A percentile compares a stretch with the other conserved stretches of the same genome.
These are phyloP conservation scores for Penicillium fimorum DNA, from an alignment of 495 filamentous ascomycete genomes.

Conservation along the genomic window DNA sequence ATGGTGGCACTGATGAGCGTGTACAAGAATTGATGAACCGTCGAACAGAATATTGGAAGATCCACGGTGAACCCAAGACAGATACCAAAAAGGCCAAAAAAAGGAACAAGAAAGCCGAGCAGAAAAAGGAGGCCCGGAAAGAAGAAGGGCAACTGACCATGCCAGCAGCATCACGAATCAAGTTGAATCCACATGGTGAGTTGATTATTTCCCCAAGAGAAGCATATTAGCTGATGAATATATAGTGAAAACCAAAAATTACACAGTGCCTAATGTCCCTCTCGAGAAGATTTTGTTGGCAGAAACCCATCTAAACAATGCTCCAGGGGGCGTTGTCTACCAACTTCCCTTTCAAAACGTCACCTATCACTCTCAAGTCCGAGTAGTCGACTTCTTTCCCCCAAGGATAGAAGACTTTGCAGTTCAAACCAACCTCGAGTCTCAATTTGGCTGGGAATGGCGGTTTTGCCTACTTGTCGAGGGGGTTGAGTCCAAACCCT, in stretches of 20 bases:
- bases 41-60: slow-evolving; percentile 59
- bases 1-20: slow-evolving; percentile 42
- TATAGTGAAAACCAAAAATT: slow-evolving; percentile 36
- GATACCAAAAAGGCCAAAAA: slow-evolving; percentile 37
- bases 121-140: slow-evolving; percentile 29
- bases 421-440: slow-evolving; percentile 29
- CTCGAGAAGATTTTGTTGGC: slow-evolving; percentile 46
- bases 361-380: slow-evolving; percentile 65
- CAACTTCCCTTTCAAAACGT: slow-evolving; percentile 68
- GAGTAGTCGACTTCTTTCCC: slow-evolving; percentile 82
- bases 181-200: slow-evolving; percentile 40
- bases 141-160: slow-evolving; percentile 36
- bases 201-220: background rate
- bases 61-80: slow-evolving; percentile 30
- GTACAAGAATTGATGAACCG: slow-evolving; percentile 62
- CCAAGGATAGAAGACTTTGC: slow-evolving; percentile 71
- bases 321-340: slow-evolving; percentile 43
- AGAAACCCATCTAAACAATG: slow-evolving; percentile 41
- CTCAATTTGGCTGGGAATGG: slow-evolving; percentile 65
- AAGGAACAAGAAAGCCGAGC: slow-evolving; percentile 33
- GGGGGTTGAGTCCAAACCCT: slow-evolving; percentile 42
- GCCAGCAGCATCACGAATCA: slow-evolving; percentile 36
- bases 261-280: slow-evolving; percentile 26
- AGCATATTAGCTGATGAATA: slow-evolving; percentile 7
- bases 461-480: slow-evolving; percentile 72